Evolutionary conservation across 1,284 basidiomycete species (phyloP).

Genomic region (Lentinus polychrous): DNA sequence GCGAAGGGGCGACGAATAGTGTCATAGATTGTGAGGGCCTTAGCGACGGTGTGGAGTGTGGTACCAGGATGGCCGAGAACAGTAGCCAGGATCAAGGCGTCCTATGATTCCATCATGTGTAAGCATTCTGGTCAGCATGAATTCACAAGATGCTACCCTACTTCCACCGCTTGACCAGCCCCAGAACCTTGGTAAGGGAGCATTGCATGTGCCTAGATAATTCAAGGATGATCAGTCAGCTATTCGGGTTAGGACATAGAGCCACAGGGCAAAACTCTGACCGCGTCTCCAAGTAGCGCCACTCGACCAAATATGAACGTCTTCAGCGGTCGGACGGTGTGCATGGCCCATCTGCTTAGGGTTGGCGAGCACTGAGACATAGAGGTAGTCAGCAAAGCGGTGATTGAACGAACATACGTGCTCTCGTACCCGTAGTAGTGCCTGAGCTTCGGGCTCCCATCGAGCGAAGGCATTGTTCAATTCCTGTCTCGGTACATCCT

Average conservation of each 20-base stretch:
- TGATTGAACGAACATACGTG: not conserved
- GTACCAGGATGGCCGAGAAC: conserved; percentile 37
- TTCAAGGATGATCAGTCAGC: not conserved
- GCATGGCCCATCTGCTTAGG: conserved; percentile 41
- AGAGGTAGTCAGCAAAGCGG: not conserved
- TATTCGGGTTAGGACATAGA: not conserved
- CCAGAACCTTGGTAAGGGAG: conserved; percentile 49
- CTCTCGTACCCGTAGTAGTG: conserved; percentile 30
- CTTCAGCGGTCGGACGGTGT: conserved; percentile 34
- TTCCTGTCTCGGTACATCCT: conserved; percentile 23
- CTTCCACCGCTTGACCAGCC: conserved; percentile 51
- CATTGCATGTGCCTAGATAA: conserved; percentile 43
- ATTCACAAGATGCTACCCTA: conserved; percentile 15
- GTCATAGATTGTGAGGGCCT: conserved; percentile 35
- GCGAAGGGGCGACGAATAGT: conserved; percentile 35
- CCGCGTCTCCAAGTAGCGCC: conserved; percentile 46
- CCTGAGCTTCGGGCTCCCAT: conserved; percentile 37
- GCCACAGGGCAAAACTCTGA: conserved; percentile 13
- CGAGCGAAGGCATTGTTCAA: conserved; percentile 26
- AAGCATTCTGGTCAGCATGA: not conserved
- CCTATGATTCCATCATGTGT: conserved; percentile 18
- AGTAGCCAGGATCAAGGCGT: conserved; percentile 33
- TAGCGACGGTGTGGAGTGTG: conserved; percentile 26
- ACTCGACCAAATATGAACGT: conserved; percentile 34
- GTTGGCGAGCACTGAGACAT: conserved; percentile 14